Evolutionary conservation across 495 filamentous ascomycete species (phyloP), one percentile per base, ranked within the genome.

Genomic region (Penicillium dipodomyicola): DNA sequence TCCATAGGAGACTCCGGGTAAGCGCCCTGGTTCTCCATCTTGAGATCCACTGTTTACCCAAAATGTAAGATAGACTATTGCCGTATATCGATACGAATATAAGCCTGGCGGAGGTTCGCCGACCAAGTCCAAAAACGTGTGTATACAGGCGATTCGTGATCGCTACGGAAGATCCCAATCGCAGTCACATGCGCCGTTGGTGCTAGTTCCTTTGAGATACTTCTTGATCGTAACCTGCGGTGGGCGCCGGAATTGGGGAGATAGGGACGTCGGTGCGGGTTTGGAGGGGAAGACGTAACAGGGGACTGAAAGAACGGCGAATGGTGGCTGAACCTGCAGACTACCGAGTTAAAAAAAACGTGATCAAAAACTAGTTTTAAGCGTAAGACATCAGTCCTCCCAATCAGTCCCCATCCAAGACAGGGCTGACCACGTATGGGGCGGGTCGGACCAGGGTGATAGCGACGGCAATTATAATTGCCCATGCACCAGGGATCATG

Each of bases 1-100:
- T 96, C 92, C 80, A 92, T 83, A 43, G 87, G 86, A 69, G 84
- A 88, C 57, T 95, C 92, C 56, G 90, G 81, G 67, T 87, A 90
- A 40, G 82, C 80, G 14, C 68, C 62, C 32, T 72, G 73, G 7
- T 72, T 75, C 30, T 78, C 75, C 75, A 78, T 78, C 23, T 42
- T 68, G 59, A 40, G 58, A 48, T 33, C 43, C 33, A 50, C 52
- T 42, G 17, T 52, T n/a, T 54, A 44, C 35, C 35, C 35, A 51
- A 45, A 44, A n/a, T 35, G 20, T 45, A 22, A 54, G 23, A 22
- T 43, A 10, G 29, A 59, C 12, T 19, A 41, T 30, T 52, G 41
- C 44, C 32, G 53, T 46, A 44, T 41, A 49, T 17, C 40, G 19
- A 45, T n/a, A 29, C 39, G 22, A 29, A 10, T 25, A 39, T 25